A percentile compares a stretch with the other conserved stretches of the same genome.
Evolutionary conservation across 805 yeast genomes (phyloP).

Genomic region (Yamadazyma sp.): DNA sequence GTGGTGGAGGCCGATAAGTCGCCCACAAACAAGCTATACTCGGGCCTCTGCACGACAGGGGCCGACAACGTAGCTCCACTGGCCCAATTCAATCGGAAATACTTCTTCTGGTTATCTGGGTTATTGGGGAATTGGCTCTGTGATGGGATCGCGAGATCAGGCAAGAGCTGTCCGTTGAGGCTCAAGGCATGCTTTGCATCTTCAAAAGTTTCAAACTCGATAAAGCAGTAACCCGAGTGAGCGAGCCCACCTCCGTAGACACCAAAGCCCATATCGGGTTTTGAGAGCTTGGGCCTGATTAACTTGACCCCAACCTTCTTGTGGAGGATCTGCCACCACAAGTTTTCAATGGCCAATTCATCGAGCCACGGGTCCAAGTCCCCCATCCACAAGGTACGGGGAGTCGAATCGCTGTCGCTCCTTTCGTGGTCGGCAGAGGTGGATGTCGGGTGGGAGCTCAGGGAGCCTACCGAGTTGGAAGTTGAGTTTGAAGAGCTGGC

Average conservation of each 20-base stretch:
- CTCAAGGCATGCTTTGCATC: slow-evolving; percentile 70
- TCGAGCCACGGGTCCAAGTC: slow-evolving; percentile 80
- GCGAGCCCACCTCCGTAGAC: slow-evolving; percentile 17
- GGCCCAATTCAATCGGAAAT: slow-evolving; percentile 81
- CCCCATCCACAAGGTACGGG: slow-evolving; percentile 87
- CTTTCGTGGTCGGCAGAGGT: not conserved
- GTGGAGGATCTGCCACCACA: slow-evolving; percentile 59
- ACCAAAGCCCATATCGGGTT: slow-evolving; percentile 9
- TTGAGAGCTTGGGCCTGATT: slow-evolving; percentile 47
- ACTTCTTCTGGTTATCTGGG: slow-evolving; percentile 53
- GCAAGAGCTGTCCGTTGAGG: slow-evolving; percentile 64
- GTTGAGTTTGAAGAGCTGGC: slow-evolving; percentile 1
- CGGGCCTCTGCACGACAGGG: slow-evolving; percentile 72
- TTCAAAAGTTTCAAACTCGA: slow-evolving; percentile 66
- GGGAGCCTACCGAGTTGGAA: not conserved
- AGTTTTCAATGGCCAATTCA: slow-evolving; percentile 51
- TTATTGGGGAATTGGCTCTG: slow-evolving; percentile 40
- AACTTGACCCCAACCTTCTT: slow-evolving; percentile 64
- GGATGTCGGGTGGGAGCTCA: not conserved
- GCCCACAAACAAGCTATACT: slow-evolving; percentile 78
- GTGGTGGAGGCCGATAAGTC: slow-evolving; percentile 77
- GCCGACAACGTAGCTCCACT: slow-evolving; percentile 75
- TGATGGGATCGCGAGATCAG: slow-evolving; percentile 52
- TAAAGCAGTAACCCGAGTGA: slow-evolving; percentile 70
- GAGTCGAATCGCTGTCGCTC: slow-evolving; percentile 25